Percentiles rank a stretch among this genome's conserved stretches.
These are phyloP conservation scores for Fraxinus dipetala DNA, from an alignment of 305 asterid species.

Conservation along the genomic window DNA sequence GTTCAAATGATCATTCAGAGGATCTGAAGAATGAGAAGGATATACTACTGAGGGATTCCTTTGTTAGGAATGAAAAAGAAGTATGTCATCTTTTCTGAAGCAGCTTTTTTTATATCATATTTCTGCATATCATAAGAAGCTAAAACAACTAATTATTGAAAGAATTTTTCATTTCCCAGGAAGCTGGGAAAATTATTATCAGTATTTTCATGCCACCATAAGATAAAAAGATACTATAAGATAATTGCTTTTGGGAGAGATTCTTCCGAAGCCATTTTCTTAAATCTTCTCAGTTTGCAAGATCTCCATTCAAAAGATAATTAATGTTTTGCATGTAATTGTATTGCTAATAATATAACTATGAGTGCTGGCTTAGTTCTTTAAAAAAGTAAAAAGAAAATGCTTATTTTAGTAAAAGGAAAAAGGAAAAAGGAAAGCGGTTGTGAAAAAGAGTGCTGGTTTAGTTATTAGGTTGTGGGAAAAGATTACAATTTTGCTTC, in stretches of 20 bases:
- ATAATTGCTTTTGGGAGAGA: neutral
- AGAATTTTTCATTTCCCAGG: neutral
- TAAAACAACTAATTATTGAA: neutral
- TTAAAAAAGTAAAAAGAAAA: too few species aligned
- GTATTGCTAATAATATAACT: neutral
- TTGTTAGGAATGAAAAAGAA: constrained; percentile 24
- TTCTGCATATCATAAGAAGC: neutral
- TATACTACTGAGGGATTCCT: constrained; percentile 14
- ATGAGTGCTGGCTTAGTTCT: neutral
- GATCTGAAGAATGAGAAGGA: constrained; percentile 35
- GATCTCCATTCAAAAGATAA: neutral
- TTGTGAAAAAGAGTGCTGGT: neutral
- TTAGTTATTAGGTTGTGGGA: neutral
- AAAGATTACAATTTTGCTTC: neutral
- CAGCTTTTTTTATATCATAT: neutral
- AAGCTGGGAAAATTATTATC: neutral
- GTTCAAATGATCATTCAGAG: constrained; percentile 24
- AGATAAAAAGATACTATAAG: neutral
- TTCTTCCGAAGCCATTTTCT: too few species aligned
- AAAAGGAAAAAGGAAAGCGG: neutral
- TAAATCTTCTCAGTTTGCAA: neutral
- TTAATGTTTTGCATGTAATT: neutral
- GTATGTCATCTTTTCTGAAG: constrained; percentile 27
- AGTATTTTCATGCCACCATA: neutral
- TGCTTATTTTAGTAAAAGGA: neutral